Evolutionary conservation across 2,329 filamentous ascomycete genomes (phyloP).

Genomic region (Cladophialophora psammophila): DNA sequence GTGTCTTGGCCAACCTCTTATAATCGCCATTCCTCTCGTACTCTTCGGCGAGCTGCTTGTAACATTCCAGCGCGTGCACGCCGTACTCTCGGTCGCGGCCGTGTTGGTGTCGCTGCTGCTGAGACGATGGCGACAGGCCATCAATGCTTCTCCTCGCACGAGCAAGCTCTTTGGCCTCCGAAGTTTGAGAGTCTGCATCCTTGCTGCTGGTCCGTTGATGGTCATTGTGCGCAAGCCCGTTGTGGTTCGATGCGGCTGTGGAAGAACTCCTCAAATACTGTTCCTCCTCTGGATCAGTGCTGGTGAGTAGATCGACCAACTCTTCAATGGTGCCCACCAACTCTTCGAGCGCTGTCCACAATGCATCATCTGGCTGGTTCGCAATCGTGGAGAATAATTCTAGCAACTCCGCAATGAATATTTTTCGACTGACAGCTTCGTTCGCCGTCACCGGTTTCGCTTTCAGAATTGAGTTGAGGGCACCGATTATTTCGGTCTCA

Average conservation of each 20-base stretch:
- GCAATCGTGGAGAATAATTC: slow-evolving; percentile 78
- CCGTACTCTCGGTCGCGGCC: slow-evolving; percentile 45
- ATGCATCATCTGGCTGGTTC: slow-evolving; percentile 70
- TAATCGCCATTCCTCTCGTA: slow-evolving; percentile 92
- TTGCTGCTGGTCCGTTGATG: slow-evolving; percentile 18
- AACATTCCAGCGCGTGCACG: slow-evolving; percentile 69
- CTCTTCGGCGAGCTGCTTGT: slow-evolving; percentile 88
- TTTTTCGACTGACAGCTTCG: slow-evolving; percentile 88
- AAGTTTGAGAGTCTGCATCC: slow-evolving; percentile 30
- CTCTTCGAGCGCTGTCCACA: slow-evolving; percentile 78
- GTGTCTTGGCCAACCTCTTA: slow-evolving; percentile 84
- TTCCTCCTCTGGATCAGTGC: slow-evolving; percentile 73
- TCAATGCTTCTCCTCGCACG: slow-evolving; percentile 38
- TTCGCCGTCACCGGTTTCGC: slow-evolving; percentile 74
- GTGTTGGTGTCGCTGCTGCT: slow-evolving; percentile 33
- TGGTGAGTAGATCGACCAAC: slow-evolving; percentile 86
- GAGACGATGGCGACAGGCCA: slow-evolving; percentile 33
- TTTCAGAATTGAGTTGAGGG: slow-evolving; percentile 88
- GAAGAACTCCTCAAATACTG: neutral
- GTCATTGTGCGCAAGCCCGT: slow-evolving; percentile 11
- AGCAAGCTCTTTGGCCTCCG: slow-evolving; percentile 36
- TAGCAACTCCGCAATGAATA: slow-evolving; percentile 86
- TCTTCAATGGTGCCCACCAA: slow-evolving; percentile 87
- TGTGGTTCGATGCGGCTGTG: slow-evolving; percentile 1
- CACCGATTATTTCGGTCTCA: slow-evolving; percentile 96